Conservation (phyloP, 2,329 filamentous ascomycete genomes). For the Talaromyces sp. region DNA sequence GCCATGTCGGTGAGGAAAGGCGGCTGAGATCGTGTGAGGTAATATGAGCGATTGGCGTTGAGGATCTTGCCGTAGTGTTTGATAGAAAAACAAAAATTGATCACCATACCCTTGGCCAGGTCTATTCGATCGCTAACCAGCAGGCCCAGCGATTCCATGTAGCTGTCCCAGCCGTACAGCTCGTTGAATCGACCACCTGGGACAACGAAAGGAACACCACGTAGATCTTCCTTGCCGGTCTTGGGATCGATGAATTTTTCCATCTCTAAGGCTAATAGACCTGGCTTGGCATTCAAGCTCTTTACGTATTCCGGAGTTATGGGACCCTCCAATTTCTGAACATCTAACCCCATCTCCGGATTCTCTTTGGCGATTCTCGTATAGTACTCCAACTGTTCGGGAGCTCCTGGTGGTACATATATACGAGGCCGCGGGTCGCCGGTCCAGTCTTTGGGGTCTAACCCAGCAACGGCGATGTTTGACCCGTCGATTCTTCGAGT, state of each 20-base stretch:
- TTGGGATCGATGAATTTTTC: conserved; percentile 66
- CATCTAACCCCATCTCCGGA: conserved; percentile 83
- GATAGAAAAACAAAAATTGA: conserved; percentile 97
- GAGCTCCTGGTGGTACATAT: conserved; percentile 79
- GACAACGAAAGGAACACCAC: conserved; percentile 90
- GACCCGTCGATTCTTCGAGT: conserved; percentile 87
- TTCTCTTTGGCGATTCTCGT: conserved; percentile 70
- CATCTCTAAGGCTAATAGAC: conserved; percentile 85
- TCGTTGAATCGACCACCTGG: conserved; percentile 98
- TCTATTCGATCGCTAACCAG: conserved; percentile 80
- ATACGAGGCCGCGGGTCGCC: conserved; percentile 83
- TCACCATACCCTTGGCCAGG: conserved; percentile 88
- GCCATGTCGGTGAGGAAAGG: conserved; percentile 98
- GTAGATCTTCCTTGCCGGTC: conserved; percentile 67
- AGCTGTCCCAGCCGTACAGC: conserved; percentile 97
- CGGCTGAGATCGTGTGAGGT: conserved; percentile 88
- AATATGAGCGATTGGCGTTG: conserved; percentile 95
- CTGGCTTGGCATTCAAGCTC: conserved; percentile 81
- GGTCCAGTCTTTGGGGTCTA: conserved; percentile 95
- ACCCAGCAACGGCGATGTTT: conserved; percentile 72
- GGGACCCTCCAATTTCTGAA: conserved; percentile 66
- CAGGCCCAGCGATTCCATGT: conserved; percentile 93
- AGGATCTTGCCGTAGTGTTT: conserved; percentile 97
- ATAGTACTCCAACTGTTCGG: conserved; percentile 89
- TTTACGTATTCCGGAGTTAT: conserved; percentile 79